Evolutionary conservation across 176 grass and related monocot species (phyloP), one percentile per base, ranked within the genome.

Genomic region (Zea mays): DNA sequence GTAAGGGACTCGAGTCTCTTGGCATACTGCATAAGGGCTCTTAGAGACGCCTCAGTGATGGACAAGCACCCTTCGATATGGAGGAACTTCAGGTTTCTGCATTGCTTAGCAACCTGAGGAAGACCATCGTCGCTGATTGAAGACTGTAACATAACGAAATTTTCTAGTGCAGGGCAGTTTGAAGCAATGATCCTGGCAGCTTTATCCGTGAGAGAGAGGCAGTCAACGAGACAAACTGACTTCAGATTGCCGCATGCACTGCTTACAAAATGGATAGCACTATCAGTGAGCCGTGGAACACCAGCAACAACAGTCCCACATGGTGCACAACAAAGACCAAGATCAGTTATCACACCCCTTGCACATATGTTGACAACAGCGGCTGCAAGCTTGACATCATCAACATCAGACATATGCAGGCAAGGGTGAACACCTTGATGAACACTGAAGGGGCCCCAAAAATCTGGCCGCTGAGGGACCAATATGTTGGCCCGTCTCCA

Each of bases 121-220:
- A 81, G 8, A 15, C 69, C 79, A 34, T 49, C 5, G 19, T 81
- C 68, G 7, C 42, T 64, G 13, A 81, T 15, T 42, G 34, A 33
- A 71, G 57, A 73, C 16, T 52, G 4, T 37, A 51, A 16, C 5
- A 81, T 21, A 69, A 73, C 21, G 11, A 81, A 17, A 64, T 64
- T 52, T 73, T 73, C 21, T 41, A 81, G 52, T 63, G 2, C n/a
- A 42, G 34, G n/a, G 45, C 69, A 81, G 47, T 81, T 81, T 14
- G 11, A 63, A 38, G 69, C 58, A 42, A 81, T 73, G 56, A 3
- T 64, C 69, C 7, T 14, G 5, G 55, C 27, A 62, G 54, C 78
- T 50, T 81, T 8, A 44, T 81, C 11, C 0, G 42, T 71, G 33
- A 81, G 27, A 49, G 55, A 81, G 36, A 47, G 3, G n/a, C 67